Conservation (phyloP, 2,329 filamentous ascomycete species). For the Phaeoacremonium minimum region DNA sequence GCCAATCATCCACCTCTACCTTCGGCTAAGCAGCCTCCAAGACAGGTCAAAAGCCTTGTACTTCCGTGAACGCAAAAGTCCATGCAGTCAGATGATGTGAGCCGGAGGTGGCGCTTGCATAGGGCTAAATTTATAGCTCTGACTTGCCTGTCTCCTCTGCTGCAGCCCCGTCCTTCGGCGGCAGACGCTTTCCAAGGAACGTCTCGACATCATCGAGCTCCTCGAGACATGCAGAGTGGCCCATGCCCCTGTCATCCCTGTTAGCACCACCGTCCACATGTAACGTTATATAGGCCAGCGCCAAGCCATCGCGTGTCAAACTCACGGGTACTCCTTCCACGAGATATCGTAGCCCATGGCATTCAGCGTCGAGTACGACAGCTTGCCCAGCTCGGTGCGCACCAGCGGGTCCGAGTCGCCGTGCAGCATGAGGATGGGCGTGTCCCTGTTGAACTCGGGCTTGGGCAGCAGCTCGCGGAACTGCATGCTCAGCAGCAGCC, state of each 20-base stretch:
- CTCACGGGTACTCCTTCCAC: constrained; percentile 72
- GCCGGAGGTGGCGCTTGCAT: too few relatives aligned
- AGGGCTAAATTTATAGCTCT: constrained; percentile 30
- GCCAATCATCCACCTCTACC: too few relatives aligned
- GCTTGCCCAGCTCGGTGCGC: constrained; percentile 60
- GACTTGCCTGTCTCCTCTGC: constrained; percentile 18
- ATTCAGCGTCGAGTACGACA: constrained; percentile 63
- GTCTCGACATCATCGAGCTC: constrained; percentile 80
- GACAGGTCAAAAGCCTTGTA: too few relatives aligned
- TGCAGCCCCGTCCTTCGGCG: constrained; percentile 29
- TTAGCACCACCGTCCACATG: neutral
- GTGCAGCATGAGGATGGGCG: constrained; percentile 85
- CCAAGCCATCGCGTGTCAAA: too few relatives aligned
- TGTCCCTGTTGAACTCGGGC: constrained; percentile 61
- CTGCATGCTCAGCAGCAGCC: constrained; percentile 61
- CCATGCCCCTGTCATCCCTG: constrained; percentile 52
- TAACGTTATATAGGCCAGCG: constrained; percentile 1
- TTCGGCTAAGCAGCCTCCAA: too few relatives aligned
- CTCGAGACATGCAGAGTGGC: constrained; percentile 69
- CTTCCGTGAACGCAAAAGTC: too few relatives aligned
- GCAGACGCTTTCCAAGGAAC: constrained; percentile 44
- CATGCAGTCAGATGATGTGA: too few relatives aligned
- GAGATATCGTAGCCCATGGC: constrained; percentile 68
- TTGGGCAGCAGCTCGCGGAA: constrained; percentile 36
- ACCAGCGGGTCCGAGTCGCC: constrained; percentile 77